Percentiles rank a stretch among this genome's conserved stretches.
Conservation (phyloP, 495 filamentous ascomycete species). For the Neurospora pannonica region DNA sequence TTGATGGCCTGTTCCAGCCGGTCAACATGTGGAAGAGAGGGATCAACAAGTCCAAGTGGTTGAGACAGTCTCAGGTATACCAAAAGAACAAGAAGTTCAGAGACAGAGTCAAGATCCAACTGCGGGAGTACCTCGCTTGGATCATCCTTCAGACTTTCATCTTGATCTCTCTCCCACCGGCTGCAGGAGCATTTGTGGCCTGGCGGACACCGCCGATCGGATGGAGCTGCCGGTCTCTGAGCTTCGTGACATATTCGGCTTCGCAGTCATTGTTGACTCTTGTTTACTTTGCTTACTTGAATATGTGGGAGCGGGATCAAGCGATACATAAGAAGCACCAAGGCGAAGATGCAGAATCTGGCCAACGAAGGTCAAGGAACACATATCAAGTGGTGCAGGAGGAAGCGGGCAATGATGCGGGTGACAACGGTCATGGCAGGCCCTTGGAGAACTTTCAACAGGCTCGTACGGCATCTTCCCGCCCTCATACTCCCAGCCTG, state of each 20-base stretch:
- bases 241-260: constrained; percentile 30
- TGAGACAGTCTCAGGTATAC: background rate
- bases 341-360: background rate
- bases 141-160: background rate
- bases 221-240: constrained; percentile 32
- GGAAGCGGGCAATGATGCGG: background rate
- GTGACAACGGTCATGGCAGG: background rate
- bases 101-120: background rate
- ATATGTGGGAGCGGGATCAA: background rate
- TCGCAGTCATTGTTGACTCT: constrained; percentile 28
- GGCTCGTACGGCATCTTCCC: background rate
- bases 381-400: background rate
- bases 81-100: background rate
- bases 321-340: background rate
- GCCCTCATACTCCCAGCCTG: background rate
- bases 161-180: constrained; percentile 24
- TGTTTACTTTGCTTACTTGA: constrained; percentile 14
- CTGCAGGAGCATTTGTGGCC: constrained; percentile 11
- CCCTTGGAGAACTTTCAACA: background rate
- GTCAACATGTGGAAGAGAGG: constrained; percentile 4
- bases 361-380: background rate
- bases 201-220: constrained; percentile 33
- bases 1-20: background rate
- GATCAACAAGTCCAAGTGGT: constrained; percentile 2
- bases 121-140: background rate